Evolutionary conservation across 768 basidiomycete genomes (phyloP).

Genomic region (Wakefieldia striispora): DNA sequence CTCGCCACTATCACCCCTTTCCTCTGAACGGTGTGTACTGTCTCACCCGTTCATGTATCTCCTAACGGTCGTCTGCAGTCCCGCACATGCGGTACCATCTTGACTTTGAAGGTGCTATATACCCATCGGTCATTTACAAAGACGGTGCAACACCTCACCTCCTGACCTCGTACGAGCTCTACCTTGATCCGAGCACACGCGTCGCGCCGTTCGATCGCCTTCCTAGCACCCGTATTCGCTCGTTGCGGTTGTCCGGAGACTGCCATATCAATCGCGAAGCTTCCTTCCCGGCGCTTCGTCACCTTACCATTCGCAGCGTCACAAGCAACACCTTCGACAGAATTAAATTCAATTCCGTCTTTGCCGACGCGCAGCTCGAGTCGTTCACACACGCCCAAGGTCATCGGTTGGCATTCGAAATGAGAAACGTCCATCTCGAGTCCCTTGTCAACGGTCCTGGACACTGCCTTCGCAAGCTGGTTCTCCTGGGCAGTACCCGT

Average conservation of each 20-base stretch:
- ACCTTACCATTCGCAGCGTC: conserved; percentile 32
- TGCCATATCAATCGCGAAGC: conserved; percentile 19
- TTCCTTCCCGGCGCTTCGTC: conserved; percentile 18
- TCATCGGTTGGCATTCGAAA: conserved; percentile 35
- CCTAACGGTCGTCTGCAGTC: conserved; percentile 12
- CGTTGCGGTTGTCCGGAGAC: conserved; percentile 37
- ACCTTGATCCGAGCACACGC: conserved; percentile 30
- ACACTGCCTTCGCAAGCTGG: conserved; percentile 29
- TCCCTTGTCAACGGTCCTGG: conserved; percentile 25
- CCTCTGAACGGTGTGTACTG: conserved; percentile 8
- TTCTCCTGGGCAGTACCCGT: conserved; percentile 35
- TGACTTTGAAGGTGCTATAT: conserved; percentile 40
- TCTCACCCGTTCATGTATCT: not conserved
- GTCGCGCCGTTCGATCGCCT: conserved; percentile 30
- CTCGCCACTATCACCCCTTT: conserved; percentile 22
- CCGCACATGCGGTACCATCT: conserved; percentile 21
- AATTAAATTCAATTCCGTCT: conserved; percentile 24
- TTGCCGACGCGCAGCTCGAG: conserved; percentile 31
- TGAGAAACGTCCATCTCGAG: conserved; percentile 34
- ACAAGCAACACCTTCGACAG: conserved; percentile 37
- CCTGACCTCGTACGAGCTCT: conserved; percentile 34
- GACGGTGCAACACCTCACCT: not conserved
- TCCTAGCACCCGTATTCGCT: conserved; percentile 20
- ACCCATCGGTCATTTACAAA: conserved; percentile 16
- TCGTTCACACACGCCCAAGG: conserved; percentile 36